Evolutionary conservation across 192 early-diverging fungal species (phyloP), one percentile per base, ranked within the genome.

Genomic region (Thoreauomyces humboldtii): DNA sequence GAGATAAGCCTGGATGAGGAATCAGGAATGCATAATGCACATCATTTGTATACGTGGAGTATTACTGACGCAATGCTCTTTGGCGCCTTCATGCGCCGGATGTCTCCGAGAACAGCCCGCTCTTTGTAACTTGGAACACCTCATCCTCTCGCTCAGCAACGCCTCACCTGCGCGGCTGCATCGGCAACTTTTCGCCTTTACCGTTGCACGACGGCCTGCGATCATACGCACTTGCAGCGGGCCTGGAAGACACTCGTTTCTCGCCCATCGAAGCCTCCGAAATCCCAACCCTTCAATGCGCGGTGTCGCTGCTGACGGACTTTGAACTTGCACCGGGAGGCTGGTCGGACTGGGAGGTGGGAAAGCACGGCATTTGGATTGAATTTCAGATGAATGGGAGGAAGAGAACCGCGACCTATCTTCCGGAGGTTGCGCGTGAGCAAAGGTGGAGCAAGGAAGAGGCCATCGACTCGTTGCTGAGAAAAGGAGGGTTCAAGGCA

Each of bases 361-460:
- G 96, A 19, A 77, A 60, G 12, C 96, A 98, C 77, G 96, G 96
- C 4, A 89, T 98, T 41, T 91, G 93, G 89, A 94, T 98, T 32
- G 90, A 92, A 69, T 95, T 95, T 59, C 57, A 57, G 7, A 63
- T 71, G 17, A 59, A 76, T 22, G 81, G 81, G 1, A 59, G 69
- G 2, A 84, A 77, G 58, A 28, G 60, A 36, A 76, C 81, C 0
- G 88, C 93, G 4, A 98, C 96, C 6, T 98, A 90, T 75, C 75
- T 98, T 45, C 96, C 96, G 9, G 91, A 96, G 64, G 89, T 98
- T 37, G 87, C 89, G 6, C 53, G 61, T 29, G 93, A 96, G 69
- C 94, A 96, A 73, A 87, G 83, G 7, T 98, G 96, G 96, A 87
- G 82, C 0, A 91, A 96, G 59, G 52, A 72, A 32, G 86, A 96